phyloP scores from a whole-genome alignment of 176 grass and related monocot genomes.

The Elymus sibiricus region DNA sequence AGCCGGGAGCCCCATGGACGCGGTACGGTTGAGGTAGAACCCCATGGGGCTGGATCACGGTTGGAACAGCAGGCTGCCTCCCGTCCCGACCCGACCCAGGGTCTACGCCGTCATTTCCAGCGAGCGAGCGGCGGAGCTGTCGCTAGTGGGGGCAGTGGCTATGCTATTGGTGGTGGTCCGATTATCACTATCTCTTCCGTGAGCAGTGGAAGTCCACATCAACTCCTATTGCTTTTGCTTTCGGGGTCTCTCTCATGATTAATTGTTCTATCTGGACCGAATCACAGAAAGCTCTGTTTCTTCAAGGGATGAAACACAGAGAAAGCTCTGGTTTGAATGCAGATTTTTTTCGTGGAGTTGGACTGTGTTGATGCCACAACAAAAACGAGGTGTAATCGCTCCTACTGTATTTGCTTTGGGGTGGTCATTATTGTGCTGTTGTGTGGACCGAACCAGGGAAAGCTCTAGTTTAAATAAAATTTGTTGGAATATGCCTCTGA shows the following conservation, averaged over 20 bases:
- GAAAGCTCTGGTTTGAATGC: neutral
- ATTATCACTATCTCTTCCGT: neutral
- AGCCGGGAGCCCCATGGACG: neutral
- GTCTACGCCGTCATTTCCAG: constrained; percentile 8
- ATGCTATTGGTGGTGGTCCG: neutral
- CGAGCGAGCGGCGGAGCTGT: neutral
- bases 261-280: neutral
- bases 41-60: neutral
- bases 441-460: neutral
- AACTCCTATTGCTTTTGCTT: neutral
- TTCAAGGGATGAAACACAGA: neutral
- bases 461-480: neutral
- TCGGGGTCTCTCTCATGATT: neutral
- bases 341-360: too few relatives aligned
- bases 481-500: neutral
- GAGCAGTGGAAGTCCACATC: neutral
- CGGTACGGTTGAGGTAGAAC: neutral
- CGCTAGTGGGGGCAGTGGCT: neutral
- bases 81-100: neutral
- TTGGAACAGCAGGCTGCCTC: neutral
- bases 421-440: neutral
- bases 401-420: neutral
- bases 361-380: neutral
- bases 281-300: neutral
- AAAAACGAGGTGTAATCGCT: neutral